phyloP scores from a whole-genome alignment of 139 green algal species.

The Tetradesmus obliquus region DNA sequence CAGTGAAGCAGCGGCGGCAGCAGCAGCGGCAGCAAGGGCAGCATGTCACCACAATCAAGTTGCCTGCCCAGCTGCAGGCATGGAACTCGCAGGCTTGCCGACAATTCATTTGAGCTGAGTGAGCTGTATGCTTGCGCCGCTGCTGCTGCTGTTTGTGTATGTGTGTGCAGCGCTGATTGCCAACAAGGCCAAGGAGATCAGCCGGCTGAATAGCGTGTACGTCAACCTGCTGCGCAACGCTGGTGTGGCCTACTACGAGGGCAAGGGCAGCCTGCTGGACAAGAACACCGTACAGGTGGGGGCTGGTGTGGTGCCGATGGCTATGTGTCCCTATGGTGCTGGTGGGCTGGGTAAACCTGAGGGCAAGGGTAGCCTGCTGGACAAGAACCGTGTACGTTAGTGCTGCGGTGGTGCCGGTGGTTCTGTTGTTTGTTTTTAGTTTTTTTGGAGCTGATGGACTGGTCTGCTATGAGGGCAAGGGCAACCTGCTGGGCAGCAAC shows the following conservation, averaged over 20 bases:
- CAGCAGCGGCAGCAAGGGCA: background rate
- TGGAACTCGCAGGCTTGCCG: no score
- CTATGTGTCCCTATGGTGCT: background rate
- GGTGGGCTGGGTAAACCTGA: background rate
- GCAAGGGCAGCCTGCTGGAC: constrained; percentile 82
- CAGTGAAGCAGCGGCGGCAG: no score
- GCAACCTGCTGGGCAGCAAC: constrained; percentile 81
- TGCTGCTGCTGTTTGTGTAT: background rate
- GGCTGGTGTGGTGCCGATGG: background rate
- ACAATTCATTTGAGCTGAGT: no score
- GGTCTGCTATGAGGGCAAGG: constrained; percentile 82
- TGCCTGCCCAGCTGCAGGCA: no score
- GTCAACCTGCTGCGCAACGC: constrained; percentile 84
- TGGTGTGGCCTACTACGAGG: constrained; percentile 78
- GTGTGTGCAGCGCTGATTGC: constrained; percentile 22
- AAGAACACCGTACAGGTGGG: constrained; percentile 85
- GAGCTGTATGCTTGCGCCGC: background rate
- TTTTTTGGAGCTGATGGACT: constrained; percentile 38
- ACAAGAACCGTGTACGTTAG: no score
- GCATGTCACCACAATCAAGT: no score
- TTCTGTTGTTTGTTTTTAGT: no score
- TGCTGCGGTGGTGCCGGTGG: no score
- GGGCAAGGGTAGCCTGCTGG: no score
- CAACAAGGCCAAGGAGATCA: constrained; percentile 89
- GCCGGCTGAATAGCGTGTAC: constrained; percentile 93